Evolutionary conservation across 768 basidiomycete species (phyloP), one percentile per base, ranked within the genome.

Genomic region (Omphalotus guepiniiformis): DNA sequence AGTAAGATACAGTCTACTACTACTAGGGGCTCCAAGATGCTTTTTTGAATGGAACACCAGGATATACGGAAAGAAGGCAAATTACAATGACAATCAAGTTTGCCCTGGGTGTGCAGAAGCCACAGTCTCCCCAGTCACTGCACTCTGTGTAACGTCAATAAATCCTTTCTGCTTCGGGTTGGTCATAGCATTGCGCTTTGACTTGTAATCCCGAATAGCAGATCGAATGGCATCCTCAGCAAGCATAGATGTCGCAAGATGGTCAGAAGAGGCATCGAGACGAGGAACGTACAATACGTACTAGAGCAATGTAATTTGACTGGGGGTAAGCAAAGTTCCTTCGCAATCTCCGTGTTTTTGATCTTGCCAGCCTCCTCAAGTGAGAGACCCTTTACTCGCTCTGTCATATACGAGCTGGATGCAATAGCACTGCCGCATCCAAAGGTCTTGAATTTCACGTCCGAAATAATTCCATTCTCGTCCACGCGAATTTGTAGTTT

Each of bases 371-470:
- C 96, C 51, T 93, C 91, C 44, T 97, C 96, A 47, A 99, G 69
- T 7, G 86, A 85, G 52, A 98, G 76, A 21, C 96, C 96, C 70
- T 85, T 95, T 51, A 99, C 95, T 42, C 93, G 88, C 71, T 99
- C 95, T 15, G 96, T 99, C 90, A 98, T 93, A 65, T 95, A 99
- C 6, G 91, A 94, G 60, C 91, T 93, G 1, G 93, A 95, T 1
- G 96, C 96, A 51, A 99, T 99, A 56, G 93, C 93, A 54, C 92
- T 94, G 44, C 96, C 96, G 65, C 96, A 98, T 2, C 96, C 95
- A 66, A 99, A 98, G 0, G 96, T 98, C 76, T 98, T 99, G 78
- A 98, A 98, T 71, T 95, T 96, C 69, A 97, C 96, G 63, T 99
- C 96, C 39, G 87, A 88, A 61, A 99, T 99, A 67, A 97, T 79